Conservation (phyloP, 2,329 filamentous ascomycete species). For the Chaetoscypha palmicola region DNA sequence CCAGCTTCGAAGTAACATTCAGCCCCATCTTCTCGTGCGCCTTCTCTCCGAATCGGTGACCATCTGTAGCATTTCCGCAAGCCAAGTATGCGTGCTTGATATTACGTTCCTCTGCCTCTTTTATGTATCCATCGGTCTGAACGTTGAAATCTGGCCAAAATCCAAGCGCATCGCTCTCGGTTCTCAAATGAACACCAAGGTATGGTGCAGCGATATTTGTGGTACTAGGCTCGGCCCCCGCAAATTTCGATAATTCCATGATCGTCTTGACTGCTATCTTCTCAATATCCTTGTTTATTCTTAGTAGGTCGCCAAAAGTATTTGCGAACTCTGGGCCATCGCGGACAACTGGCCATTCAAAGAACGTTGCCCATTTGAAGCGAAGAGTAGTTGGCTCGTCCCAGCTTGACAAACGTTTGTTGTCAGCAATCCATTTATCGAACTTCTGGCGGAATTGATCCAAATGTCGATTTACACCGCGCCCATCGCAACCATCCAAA, state of each 20-base stretch:
- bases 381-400: constrained; percentile 19
- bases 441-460: constrained; percentile 24
- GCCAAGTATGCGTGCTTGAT: constrained; percentile 40
- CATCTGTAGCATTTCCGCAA: constrained; percentile 39
- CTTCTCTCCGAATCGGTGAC: constrained; percentile 32
- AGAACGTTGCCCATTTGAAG: constrained; percentile 27
- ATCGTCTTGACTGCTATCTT: constrained; percentile 34
- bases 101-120: constrained; percentile 28
- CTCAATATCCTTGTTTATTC: constrained; percentile 37
- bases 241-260: constrained; percentile 31
- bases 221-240: constrained; percentile 16
- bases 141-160: constrained; percentile 40
- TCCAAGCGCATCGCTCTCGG: constrained; percentile 40
- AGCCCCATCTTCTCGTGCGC: constrained; percentile 32
- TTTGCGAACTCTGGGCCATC: constrained; percentile 42
- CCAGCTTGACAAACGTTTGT: constrained; percentile 12
- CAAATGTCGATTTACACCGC: constrained; percentile 24
- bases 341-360: constrained; percentile 39
- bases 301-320: constrained; percentile 38
- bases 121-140: constrained; percentile 37
- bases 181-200: constrained; percentile 41
- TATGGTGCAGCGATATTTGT: constrained; percentile 17
- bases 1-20: constrained; percentile 37
- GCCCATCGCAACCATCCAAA: constrained; percentile 22
- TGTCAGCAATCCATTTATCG: constrained; percentile 21